Base-by-base conservation (phyloP, 2,329 filamentous ascomycete species). In the Lecanosticta acicola region DNA sequence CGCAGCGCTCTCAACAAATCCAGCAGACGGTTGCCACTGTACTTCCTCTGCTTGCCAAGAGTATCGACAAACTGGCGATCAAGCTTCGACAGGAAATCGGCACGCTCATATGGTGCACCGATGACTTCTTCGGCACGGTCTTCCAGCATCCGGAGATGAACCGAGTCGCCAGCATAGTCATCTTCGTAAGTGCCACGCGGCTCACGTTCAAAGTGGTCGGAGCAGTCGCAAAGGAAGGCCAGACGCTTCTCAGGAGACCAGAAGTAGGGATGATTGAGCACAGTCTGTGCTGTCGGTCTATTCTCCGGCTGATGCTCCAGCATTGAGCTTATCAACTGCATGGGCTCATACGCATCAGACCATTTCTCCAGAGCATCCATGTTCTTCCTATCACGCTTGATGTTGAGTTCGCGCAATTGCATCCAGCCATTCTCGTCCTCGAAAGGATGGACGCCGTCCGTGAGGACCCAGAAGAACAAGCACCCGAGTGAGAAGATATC, bases 401-500 rank as follows among this genome's bases (percentile, higher is more conserved):
- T 97, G 67, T 98, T 97, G 59, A 94, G 86, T 68, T 98, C 93
- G 42, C 93, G 71, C 29, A 75, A 68, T 45, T 71, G 82, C 80
- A 94, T 94, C 73, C 93, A 97, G 40, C 88, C 83, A 62, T 93
- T 89, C 45, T 93, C 90, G 52, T 89, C 90, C 63, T 96, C 91
- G 60, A 94, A 98, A 0, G 93, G 93, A 66, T 98, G 93, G 1
- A 78, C 80, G 13, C 93, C 93, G 51, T 89, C 86, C 1, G 91
- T 96, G 49, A 98, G 76, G n/a, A 97, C 90, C 65, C 96, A 98
- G 71, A 90, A 97, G 73, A 96, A 98, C n/a, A 98, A 89, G 43
- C 95, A 84, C 1, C 93, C 93, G 29, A 98, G 78, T 0, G 90
- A 95, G 71, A 98, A 98, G 19, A 98, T 95, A 63, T 98, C 93